Base-by-base conservation (phyloP, 306 rosid species). In the Astragalus membranaceus region DNA sequence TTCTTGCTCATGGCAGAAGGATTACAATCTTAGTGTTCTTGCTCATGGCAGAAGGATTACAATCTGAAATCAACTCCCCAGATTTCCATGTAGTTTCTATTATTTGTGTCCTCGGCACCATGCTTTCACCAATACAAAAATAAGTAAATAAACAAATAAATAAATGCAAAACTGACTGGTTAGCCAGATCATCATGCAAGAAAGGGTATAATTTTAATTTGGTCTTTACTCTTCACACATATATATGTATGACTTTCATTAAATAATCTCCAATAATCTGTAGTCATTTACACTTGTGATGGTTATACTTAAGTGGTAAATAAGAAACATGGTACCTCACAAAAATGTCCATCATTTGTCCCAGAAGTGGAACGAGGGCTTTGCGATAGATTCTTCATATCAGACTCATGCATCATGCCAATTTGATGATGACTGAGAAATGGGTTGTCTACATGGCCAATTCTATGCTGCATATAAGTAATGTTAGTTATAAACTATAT, bases 241-340 rank as follows among this genome's bases (percentile, higher is more conserved):
- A 49, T 12, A 1, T 47, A 49, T 12, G 36, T 47, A 49, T 12
- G 36, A 3, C 23, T 2, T 61, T 68, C 41, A 49, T 64, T 64
- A 10, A 30, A 50, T 13, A 59, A 59, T 69, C 69, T 59, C 54
- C 55, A 32, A 71, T 32, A 35, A 42, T 57, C 47, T 43, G 16
- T 54, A 41, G 57, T 52, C 64, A 49, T 37, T 15, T 58, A 30
- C 16, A 44, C 13, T 37, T 32, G 10, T n/a, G 42, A 69, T 43
- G 39, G 32, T 60, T 23, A 69, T 14, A 37, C 51, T 46, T 36
- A 36, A 36, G 6, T 5, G 49, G 20, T 12, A 23, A 52, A 48
- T 14, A 8, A 69, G 61, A 49, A 77, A 82, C 60, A 74, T 61
- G 50, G 53, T 83, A 92, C 98, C 96, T 89, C 88, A 78, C 85